phyloP scores from a whole-genome alignment of 257 asterid genomes.

The Solanum virginianum region DNA sequence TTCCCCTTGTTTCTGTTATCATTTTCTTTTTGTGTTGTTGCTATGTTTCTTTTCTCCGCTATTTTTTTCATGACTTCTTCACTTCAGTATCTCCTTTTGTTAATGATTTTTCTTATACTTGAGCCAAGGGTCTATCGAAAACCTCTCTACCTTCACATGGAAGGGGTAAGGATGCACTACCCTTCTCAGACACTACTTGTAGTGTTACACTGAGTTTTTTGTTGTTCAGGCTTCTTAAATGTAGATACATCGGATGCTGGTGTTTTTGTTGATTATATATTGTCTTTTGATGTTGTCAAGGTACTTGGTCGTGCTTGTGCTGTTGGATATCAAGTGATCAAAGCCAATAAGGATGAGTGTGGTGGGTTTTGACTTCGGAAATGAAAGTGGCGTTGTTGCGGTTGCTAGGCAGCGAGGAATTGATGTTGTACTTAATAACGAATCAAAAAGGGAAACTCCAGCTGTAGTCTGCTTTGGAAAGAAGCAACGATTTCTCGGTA shows the following conservation, averaged over 20 bases:
- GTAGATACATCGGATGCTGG: neutral
- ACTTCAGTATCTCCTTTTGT: neutral
- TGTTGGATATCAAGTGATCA: neutral
- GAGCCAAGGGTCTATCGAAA: neutral
- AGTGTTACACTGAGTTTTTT: neutral
- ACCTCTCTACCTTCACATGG: neutral
- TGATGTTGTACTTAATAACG: constrained; percentile 90
- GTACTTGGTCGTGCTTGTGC: neutral
- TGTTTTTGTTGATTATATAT: neutral
- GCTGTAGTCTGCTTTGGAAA: constrained; percentile 88
- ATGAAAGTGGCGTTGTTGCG: constrained; percentile 88
- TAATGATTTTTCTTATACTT: neutral
- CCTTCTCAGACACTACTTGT: neutral
- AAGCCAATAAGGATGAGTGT: constrained; percentile 64
- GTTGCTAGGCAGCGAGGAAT: constrained; percentile 97
- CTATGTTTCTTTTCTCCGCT: neutral
- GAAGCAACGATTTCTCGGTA: constrained; percentile 90
- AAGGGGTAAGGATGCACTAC: neutral
- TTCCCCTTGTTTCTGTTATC: neutral
- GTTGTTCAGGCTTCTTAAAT: neutral
- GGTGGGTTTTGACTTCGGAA: constrained; percentile 95
- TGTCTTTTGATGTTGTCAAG: constrained; percentile 13
- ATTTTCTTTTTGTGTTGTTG: neutral
- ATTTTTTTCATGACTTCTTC: neutral
- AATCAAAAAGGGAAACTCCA: constrained; percentile 90